phyloP scores from a whole-genome alignment of 306 rosid genomes.

The Acacia confusa region DNA sequence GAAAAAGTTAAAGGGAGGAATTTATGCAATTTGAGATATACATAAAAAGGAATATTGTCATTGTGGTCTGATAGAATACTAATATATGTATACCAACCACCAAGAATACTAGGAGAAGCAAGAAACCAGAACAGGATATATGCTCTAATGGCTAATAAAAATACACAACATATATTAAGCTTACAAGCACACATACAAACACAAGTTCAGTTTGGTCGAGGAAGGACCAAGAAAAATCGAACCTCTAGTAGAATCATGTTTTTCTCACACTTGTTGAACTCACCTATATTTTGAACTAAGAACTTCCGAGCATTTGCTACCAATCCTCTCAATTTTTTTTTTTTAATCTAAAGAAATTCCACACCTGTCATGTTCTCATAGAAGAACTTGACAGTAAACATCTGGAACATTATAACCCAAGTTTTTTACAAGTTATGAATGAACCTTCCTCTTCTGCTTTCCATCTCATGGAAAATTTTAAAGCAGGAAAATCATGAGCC shows the following conservation, averaged over 20 bases:
- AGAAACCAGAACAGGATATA: not conserved
- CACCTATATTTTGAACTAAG: not conserved
- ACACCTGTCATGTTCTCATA: not conserved
- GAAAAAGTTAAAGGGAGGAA: no score
- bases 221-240: conserved; percentile 25
- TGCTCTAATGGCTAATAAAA: no score
- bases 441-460: not conserved
- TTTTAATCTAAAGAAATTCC: not conserved
- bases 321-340: not conserved
- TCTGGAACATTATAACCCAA: not conserved
- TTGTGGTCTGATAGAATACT: no score
- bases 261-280: conserved; percentile 1
- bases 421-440: not conserved
- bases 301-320: not conserved
- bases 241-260: conserved; percentile 8
- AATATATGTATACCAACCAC: no score
- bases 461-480: not conserved
- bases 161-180: not conserved
- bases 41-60: no score
- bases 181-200: not conserved
- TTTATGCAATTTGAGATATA: no score
- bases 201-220: not conserved
- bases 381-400: not conserved
- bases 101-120: not conserved
- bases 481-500: conserved; percentile 21